A percentile compares a stretch with the other conserved stretches of the same genome.
These are phyloP conservation scores for Besnoitia besnoiti DNA, from an alignment of 169 alveolate genomes.

Conservation along the genomic window DNA sequence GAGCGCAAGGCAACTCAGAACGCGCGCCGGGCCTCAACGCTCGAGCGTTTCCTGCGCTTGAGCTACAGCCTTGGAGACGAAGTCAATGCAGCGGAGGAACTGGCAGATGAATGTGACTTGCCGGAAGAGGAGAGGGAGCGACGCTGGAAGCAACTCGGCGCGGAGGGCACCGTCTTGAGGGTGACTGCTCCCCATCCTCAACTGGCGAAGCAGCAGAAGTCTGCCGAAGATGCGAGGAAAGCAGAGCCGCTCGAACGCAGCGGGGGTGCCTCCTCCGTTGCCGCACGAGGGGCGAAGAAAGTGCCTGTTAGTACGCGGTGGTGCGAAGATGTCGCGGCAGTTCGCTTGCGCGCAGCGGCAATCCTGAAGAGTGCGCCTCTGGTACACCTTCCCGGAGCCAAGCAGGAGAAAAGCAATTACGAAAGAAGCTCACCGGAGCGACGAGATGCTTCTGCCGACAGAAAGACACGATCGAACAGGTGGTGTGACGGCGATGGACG, in stretches of 20 bases:
- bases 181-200: constrained; percentile 38
- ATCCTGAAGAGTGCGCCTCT: constrained; percentile 23
- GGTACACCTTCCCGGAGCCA: neutral
- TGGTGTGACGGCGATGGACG: too few species aligned
- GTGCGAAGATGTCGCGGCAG: constrained; percentile 24
- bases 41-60: neutral
- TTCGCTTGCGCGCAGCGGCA: neutral
- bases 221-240: neutral
- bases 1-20: neutral
- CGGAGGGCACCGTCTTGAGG: neutral
- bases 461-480: neutral
- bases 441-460: neutral
- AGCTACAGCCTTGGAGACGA: neutral
- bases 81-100: neutral
- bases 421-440: neutral
- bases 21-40: too few species aligned
- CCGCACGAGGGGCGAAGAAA: neutral
- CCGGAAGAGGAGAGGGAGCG: neutral
- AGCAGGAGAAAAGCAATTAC: neutral
- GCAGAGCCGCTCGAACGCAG: neutral
- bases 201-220: neutral
- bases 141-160: neutral
- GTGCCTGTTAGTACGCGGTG: constrained; percentile 2
- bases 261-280: neutral
- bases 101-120: neutral